phyloP scores from a whole-genome alignment of 495 filamentous ascomycete genomes.

The Lichenothelia convexa region DNA sequence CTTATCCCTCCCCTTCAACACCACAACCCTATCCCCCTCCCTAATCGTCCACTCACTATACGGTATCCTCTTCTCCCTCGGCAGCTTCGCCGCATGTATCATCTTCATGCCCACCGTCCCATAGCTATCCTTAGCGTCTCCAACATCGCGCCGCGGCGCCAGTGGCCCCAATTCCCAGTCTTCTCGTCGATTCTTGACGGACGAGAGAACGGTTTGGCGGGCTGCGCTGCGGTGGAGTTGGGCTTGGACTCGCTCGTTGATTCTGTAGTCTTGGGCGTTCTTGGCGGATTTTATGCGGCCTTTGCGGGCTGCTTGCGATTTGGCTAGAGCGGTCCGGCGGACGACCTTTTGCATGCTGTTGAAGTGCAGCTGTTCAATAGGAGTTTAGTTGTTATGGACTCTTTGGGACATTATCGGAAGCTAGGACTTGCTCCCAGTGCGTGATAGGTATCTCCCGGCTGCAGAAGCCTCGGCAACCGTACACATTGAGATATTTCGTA shows the following conservation, averaged over 20 bases:
- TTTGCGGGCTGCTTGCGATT: constrained; percentile 38
- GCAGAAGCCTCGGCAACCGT: too few species aligned
- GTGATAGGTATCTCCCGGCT: too few species aligned
- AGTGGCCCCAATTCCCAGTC: constrained; percentile 62
- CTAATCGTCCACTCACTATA: constrained; percentile 35
- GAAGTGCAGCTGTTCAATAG: too few species aligned
- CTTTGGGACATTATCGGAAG: too few species aligned
- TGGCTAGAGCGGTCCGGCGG: constrained; percentile 44
- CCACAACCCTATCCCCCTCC: constrained; percentile 55
- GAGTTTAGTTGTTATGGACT: too few species aligned
- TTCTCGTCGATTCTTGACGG: constrained; percentile 30
- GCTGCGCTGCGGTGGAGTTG: constrained; percentile 3
- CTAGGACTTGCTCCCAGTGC: too few species aligned
- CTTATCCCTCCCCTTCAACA: constrained; percentile 56
- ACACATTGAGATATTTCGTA: too few species aligned
- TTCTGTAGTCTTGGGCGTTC: background rate
- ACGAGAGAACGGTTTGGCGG: constrained; percentile 18
- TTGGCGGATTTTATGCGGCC: background rate
- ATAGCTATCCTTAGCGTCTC: constrained; percentile 25
- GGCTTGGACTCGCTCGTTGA: background rate
- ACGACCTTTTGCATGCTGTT: constrained; percentile 76
- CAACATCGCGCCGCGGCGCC: constrained; percentile 52
- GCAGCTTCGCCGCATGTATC: constrained; percentile 22
- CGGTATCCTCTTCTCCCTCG: constrained; percentile 30
- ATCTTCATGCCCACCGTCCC: constrained; percentile 31